These are phyloP conservation scores for Torulaspora pretoriensis DNA, from an alignment of 1,139 yeast genomes.

Conservation along the genomic window DNA sequence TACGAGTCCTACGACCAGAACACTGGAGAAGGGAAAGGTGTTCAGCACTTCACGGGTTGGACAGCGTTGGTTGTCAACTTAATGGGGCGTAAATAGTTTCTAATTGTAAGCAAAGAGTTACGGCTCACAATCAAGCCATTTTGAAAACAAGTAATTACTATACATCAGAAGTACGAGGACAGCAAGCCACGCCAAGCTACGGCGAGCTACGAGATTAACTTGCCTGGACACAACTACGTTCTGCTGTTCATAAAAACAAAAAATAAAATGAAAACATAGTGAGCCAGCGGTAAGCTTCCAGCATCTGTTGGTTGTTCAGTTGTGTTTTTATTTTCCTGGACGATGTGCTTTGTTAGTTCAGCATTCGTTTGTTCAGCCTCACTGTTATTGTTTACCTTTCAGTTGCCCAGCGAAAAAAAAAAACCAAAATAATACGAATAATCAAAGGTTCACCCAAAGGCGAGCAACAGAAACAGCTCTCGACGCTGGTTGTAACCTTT, in stretches of 20 bases:
- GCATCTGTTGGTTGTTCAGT: not conserved
- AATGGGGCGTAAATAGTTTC: constrained; percentile 47
- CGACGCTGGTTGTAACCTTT: not conserved
- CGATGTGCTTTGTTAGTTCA: not conserved
- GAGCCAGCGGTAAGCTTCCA: not conserved
- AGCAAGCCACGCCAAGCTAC: no score
- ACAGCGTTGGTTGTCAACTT: constrained; percentile 75
- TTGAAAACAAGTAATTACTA: not conserved
- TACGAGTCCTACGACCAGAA: constrained; percentile 88
- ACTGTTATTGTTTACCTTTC: constrained; percentile 9
- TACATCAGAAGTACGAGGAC: no score
- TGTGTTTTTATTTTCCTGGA: not conserved
- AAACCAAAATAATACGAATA: constrained; percentile 1
- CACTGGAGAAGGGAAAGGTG: constrained; percentile 75
- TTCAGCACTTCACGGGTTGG: constrained; percentile 93
- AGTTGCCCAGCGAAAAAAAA: constrained; percentile 6
- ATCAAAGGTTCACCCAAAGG: not conserved
- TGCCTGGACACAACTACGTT: no score
- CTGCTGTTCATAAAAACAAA: no score
- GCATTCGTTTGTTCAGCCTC: constrained; percentile 2
- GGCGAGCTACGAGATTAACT: no score
- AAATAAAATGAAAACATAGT: not conserved
- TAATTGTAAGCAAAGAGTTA: not conserved
- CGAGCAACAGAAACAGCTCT: not conserved
- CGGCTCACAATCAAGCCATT: not conserved